phyloP scores from a whole-genome alignment of 306 rosid genomes.

The Begonia loranthoides region DNA sequence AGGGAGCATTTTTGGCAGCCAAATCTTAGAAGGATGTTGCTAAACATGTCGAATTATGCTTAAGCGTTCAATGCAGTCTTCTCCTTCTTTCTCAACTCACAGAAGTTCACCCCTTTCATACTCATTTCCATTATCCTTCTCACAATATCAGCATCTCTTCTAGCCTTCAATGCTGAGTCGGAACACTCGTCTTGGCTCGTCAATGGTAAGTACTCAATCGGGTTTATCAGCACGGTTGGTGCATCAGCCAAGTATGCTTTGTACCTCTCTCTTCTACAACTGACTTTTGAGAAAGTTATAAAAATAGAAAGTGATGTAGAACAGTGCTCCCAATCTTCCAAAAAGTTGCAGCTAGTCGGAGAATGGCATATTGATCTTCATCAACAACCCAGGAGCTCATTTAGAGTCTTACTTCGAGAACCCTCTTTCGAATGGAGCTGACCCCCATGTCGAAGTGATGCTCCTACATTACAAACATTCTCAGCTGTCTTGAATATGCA shows the following conservation, averaged over 20 bases:
- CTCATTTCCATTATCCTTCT: slow-evolving; percentile 40
- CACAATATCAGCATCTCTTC: slow-evolving; percentile 36
- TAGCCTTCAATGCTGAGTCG: slow-evolving; percentile 17
- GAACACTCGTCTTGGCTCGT: background rate
- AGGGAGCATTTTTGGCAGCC: no score
- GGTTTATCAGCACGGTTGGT: slow-evolving; percentile 29
- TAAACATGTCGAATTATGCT: no score
- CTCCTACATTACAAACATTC: slow-evolving; percentile 10
- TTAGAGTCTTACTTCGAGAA: no score
- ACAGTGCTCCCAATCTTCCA: no score
- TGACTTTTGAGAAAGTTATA: slow-evolving; percentile 20
- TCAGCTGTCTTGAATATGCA: slow-evolving; percentile 19
- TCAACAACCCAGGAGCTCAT: no score
- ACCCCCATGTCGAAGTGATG: no score
- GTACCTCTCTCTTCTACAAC: slow-evolving; percentile 20
- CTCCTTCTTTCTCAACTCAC: slow-evolving; percentile 40
- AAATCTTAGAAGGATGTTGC: no score
- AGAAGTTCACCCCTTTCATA: slow-evolving; percentile 34
- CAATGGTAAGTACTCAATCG: slow-evolving; percentile 19
- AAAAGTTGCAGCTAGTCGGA: no score
- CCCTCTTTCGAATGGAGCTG: no score
- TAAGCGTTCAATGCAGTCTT: slow-evolving; percentile 49
- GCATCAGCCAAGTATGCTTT: slow-evolving; percentile 27
- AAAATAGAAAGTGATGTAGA: slow-evolving; percentile 21
- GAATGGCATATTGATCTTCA: no score